These are phyloP conservation scores for Combretum micranthum DNA, from an alignment of 345 rosid genomes.

Conservation along the genomic window DNA sequence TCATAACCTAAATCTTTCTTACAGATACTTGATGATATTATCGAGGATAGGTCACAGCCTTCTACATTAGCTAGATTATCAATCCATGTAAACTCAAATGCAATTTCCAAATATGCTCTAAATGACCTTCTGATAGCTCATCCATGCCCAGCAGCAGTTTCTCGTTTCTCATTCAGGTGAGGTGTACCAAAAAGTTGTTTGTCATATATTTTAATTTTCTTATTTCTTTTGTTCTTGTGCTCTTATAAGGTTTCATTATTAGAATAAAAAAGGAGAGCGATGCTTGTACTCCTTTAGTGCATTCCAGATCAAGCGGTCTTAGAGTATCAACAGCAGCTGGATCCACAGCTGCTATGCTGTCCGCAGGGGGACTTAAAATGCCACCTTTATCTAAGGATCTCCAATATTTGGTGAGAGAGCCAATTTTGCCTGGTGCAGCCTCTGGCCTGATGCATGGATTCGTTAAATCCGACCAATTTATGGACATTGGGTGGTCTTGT, in stretches of 20 bases:
- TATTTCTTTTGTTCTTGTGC: neutral
- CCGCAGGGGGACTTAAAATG: slow-evolving; percentile 82
- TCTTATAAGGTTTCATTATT: slow-evolving; percentile 4
- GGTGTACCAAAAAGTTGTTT: neutral
- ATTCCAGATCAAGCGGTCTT: slow-evolving; percentile 82
- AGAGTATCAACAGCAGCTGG: slow-evolving; percentile 91
- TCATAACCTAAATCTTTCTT: neutral
- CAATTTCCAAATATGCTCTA: slow-evolving; percentile 53
- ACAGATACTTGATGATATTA: slow-evolving; percentile 70
- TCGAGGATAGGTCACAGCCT: slow-evolving; percentile 42
- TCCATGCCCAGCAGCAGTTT: slow-evolving; percentile 81
- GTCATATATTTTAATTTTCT: neutral
- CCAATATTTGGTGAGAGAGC: slow-evolving; percentile 90
- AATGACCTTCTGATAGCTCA: slow-evolving; percentile 76
- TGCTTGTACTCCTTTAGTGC: slow-evolving; percentile 34
- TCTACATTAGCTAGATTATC: slow-evolving; percentile 57
- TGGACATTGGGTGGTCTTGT: slow-evolving; percentile 61
- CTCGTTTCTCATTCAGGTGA: slow-evolving; percentile 82
- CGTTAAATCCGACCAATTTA: slow-evolving; percentile 40
- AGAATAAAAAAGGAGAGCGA: slow-evolving; percentile 48
- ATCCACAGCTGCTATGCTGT: slow-evolving; percentile 88
- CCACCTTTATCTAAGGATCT: slow-evolving; percentile 59
- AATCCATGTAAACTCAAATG: slow-evolving; percentile 47
- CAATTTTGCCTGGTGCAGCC: slow-evolving; percentile 45
- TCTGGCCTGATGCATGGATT: slow-evolving; percentile 55